Evolutionary conservation across 352 stramenopile species (phyloP), one percentile per base, ranked within the genome.

Genomic region (Elongisporangium undulatum): DNA sequence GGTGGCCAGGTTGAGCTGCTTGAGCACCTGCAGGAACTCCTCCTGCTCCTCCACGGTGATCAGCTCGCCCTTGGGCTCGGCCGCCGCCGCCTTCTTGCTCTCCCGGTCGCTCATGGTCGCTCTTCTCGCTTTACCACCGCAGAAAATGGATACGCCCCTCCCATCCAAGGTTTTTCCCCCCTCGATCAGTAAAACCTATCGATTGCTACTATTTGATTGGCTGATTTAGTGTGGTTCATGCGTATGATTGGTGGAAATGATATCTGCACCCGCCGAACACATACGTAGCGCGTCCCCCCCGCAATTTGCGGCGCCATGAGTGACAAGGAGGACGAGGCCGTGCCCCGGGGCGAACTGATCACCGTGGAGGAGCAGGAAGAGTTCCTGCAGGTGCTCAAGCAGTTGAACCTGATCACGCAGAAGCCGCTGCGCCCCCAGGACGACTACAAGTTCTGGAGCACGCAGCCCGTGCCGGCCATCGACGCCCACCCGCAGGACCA

Each of bases 391-490:
- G 73, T 90, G 52, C 64, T 90, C 20, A 85, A 87, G 59, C 78
- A 91, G 68, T 64, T 91, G 20, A 79, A 85, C 38, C 64, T 89
- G 51, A 78, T 69, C 20, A 58, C 66, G 4, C 23, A 53, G 5
- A 61, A 39, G 10, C 51, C 22, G 23, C 21, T n/a, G 51, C 22
- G 21, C 58, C 53, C 48, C 3, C 64, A 82, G 58, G 77, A 89
- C 34, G 85, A 92, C 55, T 90, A 95, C 73, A 95, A 96, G 69
- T 98, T 98, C 69, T 98, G 92, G 92, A 95, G 93, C 59, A 97
- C 90, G 53, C 92, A 98, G 70, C 91, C 91, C 0, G 90, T 97
- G 54, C 90, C 79, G 0, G 64, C 65, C 20, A 72, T 91, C 51
- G 69, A 89, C 48, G 82, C 90, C 64, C 79, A 79, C 52, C 77